phyloP scores from a whole-genome alignment of 805 yeast species.

The Metschnikowia drakensbergensis region DNA sequence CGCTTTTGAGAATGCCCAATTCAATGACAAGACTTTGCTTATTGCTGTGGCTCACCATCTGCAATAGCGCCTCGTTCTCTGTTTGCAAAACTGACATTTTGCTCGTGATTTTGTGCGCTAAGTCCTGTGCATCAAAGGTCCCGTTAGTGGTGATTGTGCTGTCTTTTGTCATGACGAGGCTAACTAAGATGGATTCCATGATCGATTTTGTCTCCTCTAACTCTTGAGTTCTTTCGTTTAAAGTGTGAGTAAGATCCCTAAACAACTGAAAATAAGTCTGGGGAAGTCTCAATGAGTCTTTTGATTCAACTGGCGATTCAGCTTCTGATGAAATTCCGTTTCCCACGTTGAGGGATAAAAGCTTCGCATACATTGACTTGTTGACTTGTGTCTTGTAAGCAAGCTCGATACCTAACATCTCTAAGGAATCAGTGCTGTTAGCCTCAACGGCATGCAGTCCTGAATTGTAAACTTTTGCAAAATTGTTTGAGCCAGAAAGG shows the following conservation, averaged over 20 bases:
- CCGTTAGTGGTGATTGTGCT: conserved; percentile 46
- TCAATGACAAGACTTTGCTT: conserved; percentile 68
- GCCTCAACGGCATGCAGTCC: not conserved
- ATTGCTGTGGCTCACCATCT: conserved; percentile 72
- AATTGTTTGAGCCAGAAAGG: conserved; percentile 2
- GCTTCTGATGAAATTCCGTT: conserved; percentile 5
- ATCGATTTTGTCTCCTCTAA: conserved; percentile 57
- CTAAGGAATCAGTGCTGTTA: conserved; percentile 17
- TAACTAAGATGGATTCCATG: conserved; percentile 54
- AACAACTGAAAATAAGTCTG: conserved; percentile 44
- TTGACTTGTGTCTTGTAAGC: conserved; percentile 50
- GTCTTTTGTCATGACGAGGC: conserved; percentile 22
- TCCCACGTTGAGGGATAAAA: conserved; percentile 17
- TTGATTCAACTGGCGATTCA: conserved; percentile 6
- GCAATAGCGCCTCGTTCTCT: conserved; percentile 68
- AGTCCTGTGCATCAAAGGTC: conserved; percentile 67
- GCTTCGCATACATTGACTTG: conserved; percentile 33
- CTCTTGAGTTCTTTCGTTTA: conserved; percentile 45
- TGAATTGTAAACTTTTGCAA: not conserved
- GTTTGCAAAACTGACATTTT: conserved; percentile 56
- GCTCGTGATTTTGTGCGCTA: conserved; percentile 67
- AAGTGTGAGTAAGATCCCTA: conserved; percentile 43
- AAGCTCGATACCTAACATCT: conserved; percentile 46
- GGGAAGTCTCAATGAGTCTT: conserved; percentile 35
- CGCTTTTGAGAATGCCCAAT: conserved; percentile 53